Evolutionary conservation across 352 stramenopile genomes (phyloP), one percentile per base, ranked within the genome.

Genomic region (Globisporangium alternatum): DNA sequence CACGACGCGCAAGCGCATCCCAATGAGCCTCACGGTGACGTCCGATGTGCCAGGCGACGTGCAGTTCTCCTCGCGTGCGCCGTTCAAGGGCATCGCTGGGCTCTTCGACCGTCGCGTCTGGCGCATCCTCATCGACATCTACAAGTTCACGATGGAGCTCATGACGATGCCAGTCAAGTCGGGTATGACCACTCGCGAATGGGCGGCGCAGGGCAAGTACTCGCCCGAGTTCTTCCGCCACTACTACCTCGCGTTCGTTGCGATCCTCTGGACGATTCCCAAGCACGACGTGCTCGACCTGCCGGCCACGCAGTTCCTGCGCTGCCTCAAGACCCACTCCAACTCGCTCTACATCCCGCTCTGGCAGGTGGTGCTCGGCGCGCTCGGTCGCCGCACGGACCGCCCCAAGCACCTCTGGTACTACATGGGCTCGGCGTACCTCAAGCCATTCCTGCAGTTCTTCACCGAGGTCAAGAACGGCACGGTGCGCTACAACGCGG

Each of bases 311-410:
- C 86, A 95, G 69, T 95, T 95, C 65, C 77, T 95, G 64, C 86
- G 86, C 37, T 95, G 86, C 64, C 82, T 95, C 55, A 92, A 93
- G 78, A 92, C 86, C 41, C 86, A 95, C 74, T 80, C 84, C 45
- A 92, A 93, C 73, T 93, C 84, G 60, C 74, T 95, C 43, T 95
- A 95, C 75, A 93, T 95, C 47, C 86, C 86, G 44, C 64, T 95
- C 37, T 95, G 86, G 86, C 84, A 95, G 63, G 86, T 95, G 22
- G 72, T 95, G 62, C 71, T 95, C 4, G 82, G 84, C 22, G 84
- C 84, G 21, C 64, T 95, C 5, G 83, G 83, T 41, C 76, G 81
- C 44, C 84, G 84, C 57, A 87, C 84, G 53, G 86, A 93, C 66
- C 84, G 86, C 54, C 86, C 86, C 25, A 89, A 89, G 64, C 86